A percentile compares a stretch with the other conserved stretches of the same genome.
Evolutionary conservation across 1,284 basidiomycete species (phyloP).

Genomic region (Cystobasidiaceae sp.): DNA sequence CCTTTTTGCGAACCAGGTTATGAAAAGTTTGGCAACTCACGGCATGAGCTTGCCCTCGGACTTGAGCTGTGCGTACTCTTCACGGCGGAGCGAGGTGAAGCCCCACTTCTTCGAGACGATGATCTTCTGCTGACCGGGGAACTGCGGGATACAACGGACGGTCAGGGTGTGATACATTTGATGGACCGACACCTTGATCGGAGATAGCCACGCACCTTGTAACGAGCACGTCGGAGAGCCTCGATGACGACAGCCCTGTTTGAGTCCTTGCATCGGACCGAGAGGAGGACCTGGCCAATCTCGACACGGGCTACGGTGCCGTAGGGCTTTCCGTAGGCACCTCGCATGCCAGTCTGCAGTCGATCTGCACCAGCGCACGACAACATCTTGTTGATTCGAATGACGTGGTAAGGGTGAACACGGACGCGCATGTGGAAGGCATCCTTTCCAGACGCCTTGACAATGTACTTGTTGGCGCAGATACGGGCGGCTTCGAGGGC

Average conservation of each 20-base stretch:
- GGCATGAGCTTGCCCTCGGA: slow-evolving; percentile 55
- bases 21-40: too few species aligned
- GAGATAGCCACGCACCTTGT: slow-evolving; percentile 57
- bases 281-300: slow-evolving; percentile 96
- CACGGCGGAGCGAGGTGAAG: slow-evolving; percentile 90
- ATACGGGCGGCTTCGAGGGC: slow-evolving; percentile 98
- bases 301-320: slow-evolving; percentile 90
- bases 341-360: slow-evolving; percentile 98
- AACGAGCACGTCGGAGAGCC: slow-evolving; percentile 92
- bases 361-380: slow-evolving; percentile 97
- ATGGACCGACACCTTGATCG: background rate
- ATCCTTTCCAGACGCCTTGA: slow-evolving; percentile 96
- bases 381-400: slow-evolving; percentile 99
- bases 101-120: slow-evolving; percentile 68
- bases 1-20: too few species aligned
- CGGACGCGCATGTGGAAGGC: slow-evolving; percentile 97
- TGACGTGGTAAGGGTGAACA: slow-evolving; percentile 96
- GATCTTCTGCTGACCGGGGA: slow-evolving; percentile 98
- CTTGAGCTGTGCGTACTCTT: slow-evolving; percentile 83
- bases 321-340: slow-evolving; percentile 99
- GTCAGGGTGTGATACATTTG: background rate
- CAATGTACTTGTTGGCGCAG: slow-evolving; percentile 99
- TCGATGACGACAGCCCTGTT: slow-evolving; percentile 89
- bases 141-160: slow-evolving; percentile 50
- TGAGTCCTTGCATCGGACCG: slow-evolving; percentile 84